Conservation (phyloP, 1,139 yeast species). For the Taiozyma sp. region DNA sequence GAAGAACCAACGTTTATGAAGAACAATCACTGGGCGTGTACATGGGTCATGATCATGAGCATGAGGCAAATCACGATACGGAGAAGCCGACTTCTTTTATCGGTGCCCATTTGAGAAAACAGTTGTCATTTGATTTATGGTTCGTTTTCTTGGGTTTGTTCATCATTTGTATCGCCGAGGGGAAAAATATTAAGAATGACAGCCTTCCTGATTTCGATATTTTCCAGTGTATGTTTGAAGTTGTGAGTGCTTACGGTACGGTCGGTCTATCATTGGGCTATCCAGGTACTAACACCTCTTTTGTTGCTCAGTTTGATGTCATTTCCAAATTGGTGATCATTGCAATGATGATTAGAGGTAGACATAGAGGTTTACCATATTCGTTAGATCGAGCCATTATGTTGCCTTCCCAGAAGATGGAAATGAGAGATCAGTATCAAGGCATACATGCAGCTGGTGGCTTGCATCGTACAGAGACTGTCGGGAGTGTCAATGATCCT, state of each 20-base stretch:
- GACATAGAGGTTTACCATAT: slow-evolving; percentile 96
- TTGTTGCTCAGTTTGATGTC: slow-evolving; percentile 64
- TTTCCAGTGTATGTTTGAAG: slow-evolving; percentile 76
- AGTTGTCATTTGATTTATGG: slow-evolving; percentile 93
- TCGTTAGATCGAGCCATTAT: slow-evolving; percentile 91
- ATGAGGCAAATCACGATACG: slow-evolving; percentile 10
- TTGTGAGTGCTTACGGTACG: slow-evolving; percentile 93
- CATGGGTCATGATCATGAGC: slow-evolving; percentile 31
- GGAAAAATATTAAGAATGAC: slow-evolving; percentile 44
- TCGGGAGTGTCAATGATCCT: slow-evolving; percentile 20
- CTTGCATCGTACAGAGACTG: slow-evolving; percentile 17
- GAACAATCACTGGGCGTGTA: slow-evolving; percentile 92
- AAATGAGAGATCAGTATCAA: slow-evolving; percentile 61
- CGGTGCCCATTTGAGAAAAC: slow-evolving; percentile 86
- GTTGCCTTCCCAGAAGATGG: slow-evolving; percentile 69
- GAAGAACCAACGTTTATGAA: slow-evolving; percentile 96
- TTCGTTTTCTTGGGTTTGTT: slow-evolving; percentile 82
- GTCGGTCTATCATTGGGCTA: slow-evolving; percentile 90
- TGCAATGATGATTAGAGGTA: slow-evolving; percentile 89
- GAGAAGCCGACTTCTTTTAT: slow-evolving; percentile 48
- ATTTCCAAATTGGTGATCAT: slow-evolving; percentile 80
- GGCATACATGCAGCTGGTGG: slow-evolving; percentile 42
- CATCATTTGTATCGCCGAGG: slow-evolving; percentile 82
- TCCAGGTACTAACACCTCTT: slow-evolving; percentile 59
- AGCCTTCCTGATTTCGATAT: slow-evolving; percentile 50